Conservation (phyloP, 108 stramenopile genomes). For the Fistulifera pelliculosa region DNA sequence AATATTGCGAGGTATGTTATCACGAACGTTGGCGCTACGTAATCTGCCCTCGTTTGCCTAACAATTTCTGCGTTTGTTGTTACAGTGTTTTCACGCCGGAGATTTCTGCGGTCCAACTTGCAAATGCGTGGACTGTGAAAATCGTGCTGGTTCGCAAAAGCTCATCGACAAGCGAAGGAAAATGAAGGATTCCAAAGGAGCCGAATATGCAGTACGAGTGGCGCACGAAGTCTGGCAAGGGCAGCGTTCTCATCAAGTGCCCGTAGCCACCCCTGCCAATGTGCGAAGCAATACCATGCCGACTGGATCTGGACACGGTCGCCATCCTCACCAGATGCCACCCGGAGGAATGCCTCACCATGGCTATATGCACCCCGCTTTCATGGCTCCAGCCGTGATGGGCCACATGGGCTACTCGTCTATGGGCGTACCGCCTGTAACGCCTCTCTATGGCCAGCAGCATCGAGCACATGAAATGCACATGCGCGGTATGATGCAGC, state of each 20-base stretch:
- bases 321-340: slow-evolving; percentile 1
- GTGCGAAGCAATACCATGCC: slow-evolving; percentile 10
- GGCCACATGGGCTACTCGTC: slow-evolving; percentile 1
- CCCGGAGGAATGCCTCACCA: neutral
- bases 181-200: slow-evolving; percentile 74
- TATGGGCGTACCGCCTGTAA: neutral
- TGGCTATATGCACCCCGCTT: slow-evolving; percentile 16
- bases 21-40: neutral
- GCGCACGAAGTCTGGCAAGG: slow-evolving; percentile 56
- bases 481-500: slow-evolving; percentile 6
- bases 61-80: slow-evolving; percentile 3
- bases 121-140: slow-evolving; percentile 88
- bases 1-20: slow-evolving; percentile 88
- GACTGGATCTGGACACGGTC: slow-evolving; percentile 10
- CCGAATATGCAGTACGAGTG: slow-evolving; percentile 54
- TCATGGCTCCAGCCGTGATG: slow-evolving; percentile 7
- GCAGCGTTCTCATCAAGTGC: slow-evolving; percentile 1
- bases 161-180: slow-evolving; percentile 76
- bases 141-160: slow-evolving; percentile 67
- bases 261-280: slow-evolving; percentile 12
- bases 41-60: neutral
- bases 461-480: slow-evolving; percentile 5
- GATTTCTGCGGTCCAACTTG: slow-evolving; percentile 88
- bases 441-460: neutral
- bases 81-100: slow-evolving; percentile 87